Evolutionary conservation across 73 alveolate species (phyloP).

Genomic region (Blepharisma stoltei): DNA sequence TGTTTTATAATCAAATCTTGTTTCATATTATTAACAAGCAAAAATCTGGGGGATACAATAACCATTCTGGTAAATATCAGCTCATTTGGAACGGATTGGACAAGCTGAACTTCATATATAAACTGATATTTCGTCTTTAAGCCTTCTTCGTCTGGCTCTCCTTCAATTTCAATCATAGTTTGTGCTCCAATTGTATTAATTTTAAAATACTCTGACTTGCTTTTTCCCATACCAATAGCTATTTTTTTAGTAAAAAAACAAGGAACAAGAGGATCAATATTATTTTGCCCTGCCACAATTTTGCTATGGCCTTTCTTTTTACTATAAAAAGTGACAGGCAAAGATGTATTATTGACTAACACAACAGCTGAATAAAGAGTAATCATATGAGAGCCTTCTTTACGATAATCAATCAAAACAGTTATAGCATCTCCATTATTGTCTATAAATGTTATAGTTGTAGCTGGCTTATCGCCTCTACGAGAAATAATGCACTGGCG

Average conservation of each 20-base stretch:
- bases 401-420: neutral
- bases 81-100: constrained; percentile 19
- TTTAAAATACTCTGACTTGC: neutral
- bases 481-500: neutral
- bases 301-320: neutral
- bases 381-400: neutral
- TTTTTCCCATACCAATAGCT: neutral
- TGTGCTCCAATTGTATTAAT: neutral
- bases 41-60: constrained; percentile 38
- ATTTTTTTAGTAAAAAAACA: neutral
- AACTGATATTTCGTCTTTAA: constrained; percentile 7
- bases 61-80: constrained; percentile 45
- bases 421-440: neutral
- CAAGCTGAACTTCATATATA: constrained; percentile 15
- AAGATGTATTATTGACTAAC: neutral
- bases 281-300: constrained; percentile 5
- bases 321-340: constrained; percentile 2
- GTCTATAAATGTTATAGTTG: neutral
- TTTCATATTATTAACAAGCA: constrained; percentile 37
- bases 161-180: neutral
- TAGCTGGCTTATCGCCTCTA: neutral
- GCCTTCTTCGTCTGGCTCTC: neutral
- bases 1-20: constrained; percentile 11
- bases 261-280: neutral
- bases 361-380: constrained; percentile 4